phyloP scores from a whole-genome alignment of 2,329 filamentous ascomycete genomes.

The Paramyrothecium sp. region DNA sequence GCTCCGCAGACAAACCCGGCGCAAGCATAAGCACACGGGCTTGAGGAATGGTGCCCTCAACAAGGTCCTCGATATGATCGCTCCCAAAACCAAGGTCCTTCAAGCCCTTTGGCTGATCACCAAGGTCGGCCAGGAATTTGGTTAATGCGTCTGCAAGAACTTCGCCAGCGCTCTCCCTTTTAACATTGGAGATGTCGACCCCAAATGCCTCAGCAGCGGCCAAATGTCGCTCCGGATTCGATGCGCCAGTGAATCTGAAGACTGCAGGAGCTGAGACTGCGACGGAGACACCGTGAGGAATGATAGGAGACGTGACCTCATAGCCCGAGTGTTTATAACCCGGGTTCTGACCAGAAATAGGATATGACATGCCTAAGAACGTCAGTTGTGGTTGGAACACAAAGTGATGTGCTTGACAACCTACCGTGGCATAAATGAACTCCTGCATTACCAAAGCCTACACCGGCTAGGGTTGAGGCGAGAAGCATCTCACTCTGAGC shows the following conservation, averaged over 20 bases:
- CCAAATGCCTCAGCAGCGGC: slow-evolving; percentile 88
- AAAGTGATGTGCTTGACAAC: slow-evolving; percentile 15
- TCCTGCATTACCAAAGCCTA: slow-evolving; percentile 96
- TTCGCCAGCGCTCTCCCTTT: slow-evolving; percentile 85
- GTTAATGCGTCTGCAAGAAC: slow-evolving; percentile 80
- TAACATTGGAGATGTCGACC: slow-evolving; percentile 83
- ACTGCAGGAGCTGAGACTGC: slow-evolving; percentile 92
- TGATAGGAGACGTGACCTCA: slow-evolving; percentile 71
- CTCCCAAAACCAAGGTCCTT: slow-evolving; percentile 77
- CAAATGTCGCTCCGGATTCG: slow-evolving; percentile 89
- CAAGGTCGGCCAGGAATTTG: slow-evolving; percentile 77
- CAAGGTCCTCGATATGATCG: slow-evolving; percentile 75
- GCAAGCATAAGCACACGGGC: slow-evolving; percentile 87
- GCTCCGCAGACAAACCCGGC: slow-evolving; percentile 71
- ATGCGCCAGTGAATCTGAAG: slow-evolving; percentile 88
- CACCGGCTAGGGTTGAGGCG: slow-evolving; percentile 88
- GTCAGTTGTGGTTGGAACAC: neutral
- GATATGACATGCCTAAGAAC: slow-evolving; percentile 82
- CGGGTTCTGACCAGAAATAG: slow-evolving; percentile 92
- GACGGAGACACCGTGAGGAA: slow-evolving; percentile 94
- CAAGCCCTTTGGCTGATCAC: slow-evolving; percentile 86
- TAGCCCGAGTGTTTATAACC: slow-evolving; percentile 89
- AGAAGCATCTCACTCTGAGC: slow-evolving; percentile 96
- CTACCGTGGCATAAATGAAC: slow-evolving; percentile 73
- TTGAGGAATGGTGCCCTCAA: slow-evolving; percentile 95